phyloP scores from a whole-genome alignment of 2,329 filamentous ascomycete genomes.

The Macrophomina pseudophaseolina region DNA sequence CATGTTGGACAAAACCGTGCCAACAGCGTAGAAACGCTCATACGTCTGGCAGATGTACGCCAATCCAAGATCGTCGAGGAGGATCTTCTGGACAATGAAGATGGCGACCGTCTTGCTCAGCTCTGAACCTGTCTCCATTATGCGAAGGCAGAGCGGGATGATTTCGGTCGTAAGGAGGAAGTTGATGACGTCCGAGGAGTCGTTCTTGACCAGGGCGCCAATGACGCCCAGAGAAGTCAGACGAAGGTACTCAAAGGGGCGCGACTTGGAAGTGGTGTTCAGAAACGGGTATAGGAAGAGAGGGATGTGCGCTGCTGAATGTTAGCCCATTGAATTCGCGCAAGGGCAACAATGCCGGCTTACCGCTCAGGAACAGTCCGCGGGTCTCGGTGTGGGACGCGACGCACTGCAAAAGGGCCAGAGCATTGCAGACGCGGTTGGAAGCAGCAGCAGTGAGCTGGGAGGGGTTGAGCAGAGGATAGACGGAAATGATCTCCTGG shows the following conservation, averaged over 20 bases:
- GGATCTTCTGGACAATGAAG: slow-evolving; percentile 99
- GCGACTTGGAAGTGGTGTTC: slow-evolving; percentile 97
- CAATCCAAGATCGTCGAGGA: slow-evolving; percentile 93
- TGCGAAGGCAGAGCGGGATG: slow-evolving; percentile 93
- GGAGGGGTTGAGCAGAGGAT: slow-evolving; percentile 93
- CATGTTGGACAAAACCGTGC: slow-evolving; percentile 98
- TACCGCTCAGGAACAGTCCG: slow-evolving; percentile 91
- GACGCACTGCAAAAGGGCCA: slow-evolving; percentile 94
- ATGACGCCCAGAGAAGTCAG: slow-evolving; percentile 96
- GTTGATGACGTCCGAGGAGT: slow-evolving; percentile 98
- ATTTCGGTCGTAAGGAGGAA: slow-evolving; percentile 98
- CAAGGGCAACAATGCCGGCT: slow-evolving; percentile 32
- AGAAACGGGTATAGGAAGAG: slow-evolving; percentile 97
- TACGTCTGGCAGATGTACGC: slow-evolving; percentile 99
- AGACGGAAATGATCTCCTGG: slow-evolving; percentile 98
- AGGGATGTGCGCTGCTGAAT: slow-evolving; percentile 81
- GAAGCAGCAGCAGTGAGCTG: slow-evolving; percentile 97
- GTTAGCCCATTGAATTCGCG: slow-evolving; percentile 29
- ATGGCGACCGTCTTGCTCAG: slow-evolving; percentile 99
- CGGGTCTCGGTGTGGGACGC: slow-evolving; percentile 97
- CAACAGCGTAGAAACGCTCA: slow-evolving; percentile 96
- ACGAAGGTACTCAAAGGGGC: slow-evolving; percentile 95
- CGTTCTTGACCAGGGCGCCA: slow-evolving; percentile 96
- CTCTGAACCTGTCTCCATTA: slow-evolving; percentile 99
- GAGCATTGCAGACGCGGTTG: slow-evolving; percentile 95